phyloP scores from a whole-genome alignment of 2,329 filamentous ascomycete species.

The Colletotrichum tofieldiae region DNA sequence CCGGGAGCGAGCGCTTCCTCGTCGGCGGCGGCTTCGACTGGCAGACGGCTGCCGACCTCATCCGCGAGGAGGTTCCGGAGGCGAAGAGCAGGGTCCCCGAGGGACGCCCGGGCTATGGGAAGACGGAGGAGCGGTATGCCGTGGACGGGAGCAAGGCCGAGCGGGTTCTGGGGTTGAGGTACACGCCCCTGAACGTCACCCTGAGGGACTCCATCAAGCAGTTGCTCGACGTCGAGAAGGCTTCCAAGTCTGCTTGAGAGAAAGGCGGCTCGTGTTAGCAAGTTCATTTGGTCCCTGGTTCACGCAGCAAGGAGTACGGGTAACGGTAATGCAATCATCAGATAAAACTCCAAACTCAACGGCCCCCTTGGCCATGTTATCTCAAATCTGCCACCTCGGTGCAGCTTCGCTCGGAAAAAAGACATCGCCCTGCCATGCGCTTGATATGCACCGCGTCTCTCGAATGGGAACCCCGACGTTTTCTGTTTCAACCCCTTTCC shows the following conservation, averaged over 20 bases:
- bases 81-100: slow-evolving; percentile 45
- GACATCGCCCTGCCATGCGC: slow-evolving; percentile 1
- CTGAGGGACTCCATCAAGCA: slow-evolving; percentile 20
- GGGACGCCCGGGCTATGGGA: slow-evolving; percentile 38
- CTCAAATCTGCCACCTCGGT: background rate
- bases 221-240: slow-evolving; percentile 19
- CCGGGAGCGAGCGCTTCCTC: slow-evolving; percentile 75
- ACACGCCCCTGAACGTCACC: slow-evolving; percentile 59
- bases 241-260: slow-evolving; percentile 1
- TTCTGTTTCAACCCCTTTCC: background rate
- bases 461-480: background rate
- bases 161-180: slow-evolving; percentile 71
- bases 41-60: slow-evolving; percentile 64
- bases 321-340: background rate
- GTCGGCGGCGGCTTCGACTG: slow-evolving; percentile 75
- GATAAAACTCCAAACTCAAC: background rate
- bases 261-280: background rate
- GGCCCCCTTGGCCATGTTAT: background rate
- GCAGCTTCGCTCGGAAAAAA: background rate
- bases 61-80: slow-evolving; percentile 70
- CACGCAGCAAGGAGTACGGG: background rate
- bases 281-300: background rate
- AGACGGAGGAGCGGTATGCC: slow-evolving; percentile 57
- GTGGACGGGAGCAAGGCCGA: slow-evolving; percentile 58
- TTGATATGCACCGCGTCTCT: background rate